Percentiles rank a stretch among this genome's conserved stretches.
Evolutionary conservation across 306 rosid species (phyloP).

Genomic region (Quercus mongolica): DNA sequence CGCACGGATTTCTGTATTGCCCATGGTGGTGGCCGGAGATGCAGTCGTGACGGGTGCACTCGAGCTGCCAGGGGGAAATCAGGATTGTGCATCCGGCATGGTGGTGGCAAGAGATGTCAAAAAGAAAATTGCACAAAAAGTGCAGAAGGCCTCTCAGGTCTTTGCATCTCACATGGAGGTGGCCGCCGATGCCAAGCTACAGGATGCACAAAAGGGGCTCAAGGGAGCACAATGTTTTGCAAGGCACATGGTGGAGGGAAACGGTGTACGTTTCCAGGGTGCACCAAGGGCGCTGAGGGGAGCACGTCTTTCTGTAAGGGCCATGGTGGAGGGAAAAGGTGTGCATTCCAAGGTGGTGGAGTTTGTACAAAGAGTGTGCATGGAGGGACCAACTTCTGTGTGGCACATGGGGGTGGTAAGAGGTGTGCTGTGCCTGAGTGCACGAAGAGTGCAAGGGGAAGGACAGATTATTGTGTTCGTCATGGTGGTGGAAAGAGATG

Average conservation of each 20-base stretch:
- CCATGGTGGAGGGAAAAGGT: conserved; percentile 94
- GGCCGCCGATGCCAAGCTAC: conserved; percentile 82
- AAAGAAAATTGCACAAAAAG: conserved; percentile 86
- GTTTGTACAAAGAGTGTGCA: conserved; percentile 85
- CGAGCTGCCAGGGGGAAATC: conserved; percentile 98
- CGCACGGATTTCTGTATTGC: conserved; percentile 94
- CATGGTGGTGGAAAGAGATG: conserved; percentile 97
- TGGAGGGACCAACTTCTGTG: conserved; percentile 93
- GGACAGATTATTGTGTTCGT: conserved; percentile 95
- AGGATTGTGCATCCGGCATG: conserved; percentile 90
- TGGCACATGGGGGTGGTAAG: conserved; percentile 98
- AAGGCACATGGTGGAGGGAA: conserved; percentile 98
- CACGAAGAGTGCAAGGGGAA: conserved; percentile 91
- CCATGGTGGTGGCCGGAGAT: conserved; percentile 96
- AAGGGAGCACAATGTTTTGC: conserved; percentile 94
- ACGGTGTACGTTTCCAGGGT: conserved; percentile 80
- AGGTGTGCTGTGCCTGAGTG: conserved; percentile 84
- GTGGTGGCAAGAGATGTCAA: conserved; percentile 97
- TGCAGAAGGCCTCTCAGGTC: conserved; percentile 95
- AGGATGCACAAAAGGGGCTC: conserved; percentile 93
- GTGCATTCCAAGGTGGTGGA: conserved; percentile 83
- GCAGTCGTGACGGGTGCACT: conserved; percentile 71
- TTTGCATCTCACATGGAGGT: conserved; percentile 95
- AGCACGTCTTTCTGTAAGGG: conserved; percentile 92
- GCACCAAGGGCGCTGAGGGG: conserved; percentile 97